Conservation (phyloP, 345 rosid species). For the Pelargonium nanum region DNA sequence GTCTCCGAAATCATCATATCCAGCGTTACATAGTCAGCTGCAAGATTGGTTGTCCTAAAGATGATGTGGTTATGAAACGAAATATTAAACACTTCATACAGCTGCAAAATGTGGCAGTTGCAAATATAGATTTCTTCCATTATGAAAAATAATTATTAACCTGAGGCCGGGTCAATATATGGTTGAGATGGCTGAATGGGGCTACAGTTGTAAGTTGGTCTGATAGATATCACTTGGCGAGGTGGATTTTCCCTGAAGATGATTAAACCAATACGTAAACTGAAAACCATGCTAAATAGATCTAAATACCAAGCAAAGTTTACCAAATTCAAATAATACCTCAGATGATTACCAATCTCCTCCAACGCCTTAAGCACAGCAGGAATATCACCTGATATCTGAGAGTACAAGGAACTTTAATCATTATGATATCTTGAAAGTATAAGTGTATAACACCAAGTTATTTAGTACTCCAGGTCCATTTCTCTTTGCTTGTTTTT, state of each 20-base stretch:
- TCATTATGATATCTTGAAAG: not conserved
- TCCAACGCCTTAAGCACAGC: constrained; percentile 46
- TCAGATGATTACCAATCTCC: constrained; percentile 50
- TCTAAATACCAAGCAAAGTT: not conserved
- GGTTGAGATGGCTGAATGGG: constrained; percentile 28
- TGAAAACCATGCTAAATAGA: not conserved
- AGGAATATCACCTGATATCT: constrained; percentile 55
- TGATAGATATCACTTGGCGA: constrained; percentile 46
- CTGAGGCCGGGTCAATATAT: constrained; percentile 41
- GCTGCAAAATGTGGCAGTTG: constrained; percentile 21
- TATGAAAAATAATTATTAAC: constrained; percentile 22
- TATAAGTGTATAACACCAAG: not conserved
- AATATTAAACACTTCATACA: constrained; percentile 30
- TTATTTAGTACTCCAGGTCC: too few relatives aligned
- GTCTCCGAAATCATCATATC: constrained; percentile 59
- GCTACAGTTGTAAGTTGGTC: constrained; percentile 45
- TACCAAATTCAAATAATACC: constrained; percentile 19
- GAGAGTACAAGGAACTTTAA: constrained; percentile 9
- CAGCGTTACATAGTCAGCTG: constrained; percentile 57
- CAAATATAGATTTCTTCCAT: constrained; percentile 4
- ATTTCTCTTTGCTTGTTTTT: too few relatives aligned
- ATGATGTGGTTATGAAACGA: constrained; percentile 43
- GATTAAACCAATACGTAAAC: not conserved
- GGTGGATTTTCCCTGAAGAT: constrained; percentile 50
- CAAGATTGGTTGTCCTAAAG: constrained; percentile 59